Base-by-base conservation (phyloP, 2,329 filamentous ascomycete species). In the Aspergillus sp. region DNA sequence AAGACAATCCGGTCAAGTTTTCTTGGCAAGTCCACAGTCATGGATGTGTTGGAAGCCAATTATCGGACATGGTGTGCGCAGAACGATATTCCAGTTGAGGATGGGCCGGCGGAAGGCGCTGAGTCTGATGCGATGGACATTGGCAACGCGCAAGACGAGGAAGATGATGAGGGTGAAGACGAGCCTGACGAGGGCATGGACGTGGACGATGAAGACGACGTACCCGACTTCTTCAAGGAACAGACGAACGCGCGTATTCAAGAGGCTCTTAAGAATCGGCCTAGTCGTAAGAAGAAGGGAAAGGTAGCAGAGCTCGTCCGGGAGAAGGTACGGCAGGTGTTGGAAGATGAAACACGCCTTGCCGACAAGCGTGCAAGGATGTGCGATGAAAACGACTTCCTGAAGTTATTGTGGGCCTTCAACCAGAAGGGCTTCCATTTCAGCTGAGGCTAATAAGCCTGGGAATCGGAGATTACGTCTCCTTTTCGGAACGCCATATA, bases 351-450 rank as follows among this genome's bases (percentile, higher is more conserved):
- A 59, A 97, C 93, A 0, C 85, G 87, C 51, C 81, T 98, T 57
- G 89, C 88, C 3, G 91, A 96, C 62, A 91, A 90, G 79, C 84
- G 94, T 65, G 86, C 93, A 10, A 85, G 91, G 63, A 89, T 95
- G 81, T 96, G 92, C 71, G 92, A 97, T 71, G 92, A 98, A 79
- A 93, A 90, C 55, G 93, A 97, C 70, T 98, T 97, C 73, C 78
- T 99, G 73, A 89, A 88, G 68, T 76, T 97, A 65, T 78, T 97
- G 64, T 87, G 84, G 76, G 89, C 90, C 2, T 97, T 97, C 77
- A 97, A 97, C 74, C 87, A 91, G 66, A 91, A 96, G 74, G 92
- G 92, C 28, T 94, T 98, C 61, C 94, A 97, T 79, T 98, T 98
- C 75, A 90, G 86, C 63, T 92, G 76, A 81, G 48, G 52, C 58